phyloP scores from a whole-genome alignment of 305 asterid species.

The Fraxinus baroniana region DNA sequence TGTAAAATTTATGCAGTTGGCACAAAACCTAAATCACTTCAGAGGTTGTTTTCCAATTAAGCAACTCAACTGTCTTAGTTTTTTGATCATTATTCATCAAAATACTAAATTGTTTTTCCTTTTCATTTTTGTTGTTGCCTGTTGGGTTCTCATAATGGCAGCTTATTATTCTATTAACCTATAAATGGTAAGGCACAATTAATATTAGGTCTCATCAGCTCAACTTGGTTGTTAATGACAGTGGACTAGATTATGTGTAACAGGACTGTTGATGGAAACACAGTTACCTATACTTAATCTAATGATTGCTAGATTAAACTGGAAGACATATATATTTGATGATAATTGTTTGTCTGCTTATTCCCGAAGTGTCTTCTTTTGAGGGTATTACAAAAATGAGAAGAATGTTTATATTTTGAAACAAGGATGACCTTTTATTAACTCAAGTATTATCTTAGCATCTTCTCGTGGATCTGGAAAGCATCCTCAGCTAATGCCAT shows the following conservation, averaged over 20 bases:
- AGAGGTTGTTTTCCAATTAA: neutral
- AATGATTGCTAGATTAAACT: neutral
- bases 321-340: neutral
- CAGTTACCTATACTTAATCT: neutral
- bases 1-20: neutral
- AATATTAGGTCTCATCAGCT: neutral
- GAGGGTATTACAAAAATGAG: slow-evolving; percentile 3
- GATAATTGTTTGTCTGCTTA: slow-evolving; percentile 1
- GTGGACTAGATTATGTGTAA: neutral
- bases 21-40: neutral
- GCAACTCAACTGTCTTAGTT: neutral
- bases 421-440: slow-evolving; percentile 14
- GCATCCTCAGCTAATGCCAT: slow-evolving; percentile 95
- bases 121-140: neutral
- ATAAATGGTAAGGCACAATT: neutral
- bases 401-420: slow-evolving; percentile 8
- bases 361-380: slow-evolving; percentile 5
- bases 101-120: neutral
- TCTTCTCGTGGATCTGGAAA: slow-evolving; percentile 98
- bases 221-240: neutral
- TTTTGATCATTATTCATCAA: neutral
- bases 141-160: neutral
- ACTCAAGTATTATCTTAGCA: slow-evolving; percentile 44
- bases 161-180: neutral
- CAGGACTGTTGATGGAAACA: neutral